A percentile compares a stretch with the other conserved stretches of the same genome.
Conservation (phyloP, 306 rosid genomes). For the Fagus crenata region DNA sequence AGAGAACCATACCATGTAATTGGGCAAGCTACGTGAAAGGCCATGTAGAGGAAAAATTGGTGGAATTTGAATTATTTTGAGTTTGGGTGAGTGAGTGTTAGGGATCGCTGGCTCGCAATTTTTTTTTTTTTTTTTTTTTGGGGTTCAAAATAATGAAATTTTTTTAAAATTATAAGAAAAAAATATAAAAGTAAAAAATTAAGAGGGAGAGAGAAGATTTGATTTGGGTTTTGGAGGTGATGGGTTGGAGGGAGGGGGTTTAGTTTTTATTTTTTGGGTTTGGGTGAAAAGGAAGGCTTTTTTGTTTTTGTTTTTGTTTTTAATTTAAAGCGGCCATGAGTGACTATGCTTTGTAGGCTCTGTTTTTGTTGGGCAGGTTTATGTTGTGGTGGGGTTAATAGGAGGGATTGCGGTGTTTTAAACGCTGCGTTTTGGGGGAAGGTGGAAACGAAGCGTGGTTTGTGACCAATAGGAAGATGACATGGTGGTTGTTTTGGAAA, state of each 20-base stretch:
- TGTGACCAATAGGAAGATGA: not conserved
- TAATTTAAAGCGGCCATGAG: not conserved
- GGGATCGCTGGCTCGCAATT: constrained; percentile 36
- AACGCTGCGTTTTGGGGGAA: not conserved
- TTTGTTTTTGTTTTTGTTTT: not conserved
- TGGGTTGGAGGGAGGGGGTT: no score
- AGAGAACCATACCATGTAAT: constrained; percentile 58
- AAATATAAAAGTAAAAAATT: no score
- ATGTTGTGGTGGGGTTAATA: not conserved
- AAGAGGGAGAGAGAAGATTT: no score
- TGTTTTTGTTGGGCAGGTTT: not conserved
- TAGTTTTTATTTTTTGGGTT: not conserved
- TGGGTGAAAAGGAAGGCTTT: not conserved
- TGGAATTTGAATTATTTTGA: not conserved
- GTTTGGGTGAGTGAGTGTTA: constrained; percentile 6
- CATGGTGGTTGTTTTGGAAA: not conserved
- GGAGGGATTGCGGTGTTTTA: not conserved
- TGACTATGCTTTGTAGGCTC: not conserved
- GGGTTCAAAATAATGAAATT: no score
- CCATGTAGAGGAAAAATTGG: constrained; percentile 50
- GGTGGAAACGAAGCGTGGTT: not conserved
- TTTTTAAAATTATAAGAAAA: no score
- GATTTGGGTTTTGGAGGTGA: no score
- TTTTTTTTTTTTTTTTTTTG: not conserved
- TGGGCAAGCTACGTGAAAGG: constrained; percentile 89